Percentiles rank a stretch among this genome's conserved stretches.
phyloP scores from a whole-genome alignment of 23 red algal genomes.

The Chondrus crispus region DNA sequence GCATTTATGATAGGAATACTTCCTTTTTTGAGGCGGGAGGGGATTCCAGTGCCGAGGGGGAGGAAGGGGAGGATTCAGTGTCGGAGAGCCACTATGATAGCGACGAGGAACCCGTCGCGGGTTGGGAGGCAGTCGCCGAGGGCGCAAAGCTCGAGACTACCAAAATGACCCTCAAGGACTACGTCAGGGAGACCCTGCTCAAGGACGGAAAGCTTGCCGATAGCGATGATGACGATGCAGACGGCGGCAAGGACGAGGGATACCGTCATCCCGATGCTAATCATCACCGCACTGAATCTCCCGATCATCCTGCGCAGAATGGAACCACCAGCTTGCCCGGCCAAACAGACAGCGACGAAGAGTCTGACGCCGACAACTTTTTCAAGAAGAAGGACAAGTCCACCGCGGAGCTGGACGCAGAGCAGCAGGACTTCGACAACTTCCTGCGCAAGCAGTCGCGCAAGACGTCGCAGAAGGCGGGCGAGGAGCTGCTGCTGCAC shows the following conservation, averaged over 20 bases:
- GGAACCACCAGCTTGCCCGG: not conserved
- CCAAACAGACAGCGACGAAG: not conserved
- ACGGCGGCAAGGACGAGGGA: not conserved
- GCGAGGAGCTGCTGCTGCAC: conserved; percentile 83
- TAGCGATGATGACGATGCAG: conserved; percentile 23
- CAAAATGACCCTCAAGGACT: conserved; percentile 76
- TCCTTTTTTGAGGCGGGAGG: conserved; percentile 9
- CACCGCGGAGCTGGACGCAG: conserved; percentile 25
- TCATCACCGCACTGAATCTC: not conserved
- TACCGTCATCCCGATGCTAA: not conserved
- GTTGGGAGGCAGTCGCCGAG: conserved; percentile 68
- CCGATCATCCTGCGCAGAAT: not conserved
- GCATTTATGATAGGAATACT: conserved; percentile 69
- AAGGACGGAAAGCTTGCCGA: conserved; percentile 54
- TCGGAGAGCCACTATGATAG: not conserved
- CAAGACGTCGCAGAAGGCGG: conserved; percentile 33
- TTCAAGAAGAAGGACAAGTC: conserved; percentile 62
- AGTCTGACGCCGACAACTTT: conserved; percentile 62
- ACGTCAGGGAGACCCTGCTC: conserved; percentile 64
- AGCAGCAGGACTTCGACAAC: conserved; percentile 61
- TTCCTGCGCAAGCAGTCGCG: conserved; percentile 41
- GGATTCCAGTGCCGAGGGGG: not conserved
- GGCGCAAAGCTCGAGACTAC: conserved; percentile 12
- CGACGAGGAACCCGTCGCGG: conserved; percentile 89
- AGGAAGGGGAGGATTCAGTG: not conserved